Conservation (phyloP, 176 grass and related monocot species). For the Microstegium vimineum region DNA sequence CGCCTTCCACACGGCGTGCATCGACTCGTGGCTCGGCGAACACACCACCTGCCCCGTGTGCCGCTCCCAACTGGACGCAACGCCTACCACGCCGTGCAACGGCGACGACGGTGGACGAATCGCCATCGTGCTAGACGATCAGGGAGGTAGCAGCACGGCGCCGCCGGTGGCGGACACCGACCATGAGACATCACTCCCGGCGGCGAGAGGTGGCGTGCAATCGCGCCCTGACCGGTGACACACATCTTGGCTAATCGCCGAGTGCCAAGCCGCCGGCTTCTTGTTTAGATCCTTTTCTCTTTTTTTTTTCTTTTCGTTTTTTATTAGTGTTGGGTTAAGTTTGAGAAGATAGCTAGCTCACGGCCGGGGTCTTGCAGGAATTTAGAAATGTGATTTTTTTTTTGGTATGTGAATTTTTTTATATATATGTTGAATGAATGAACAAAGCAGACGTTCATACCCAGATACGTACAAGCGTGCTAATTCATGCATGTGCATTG, state of each 20-base stretch:
- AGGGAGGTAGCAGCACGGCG: neutral
- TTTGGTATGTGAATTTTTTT: neutral
- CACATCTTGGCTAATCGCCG: neutral
- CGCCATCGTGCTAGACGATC: neutral
- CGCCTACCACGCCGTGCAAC: neutral
- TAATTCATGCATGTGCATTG: neutral
- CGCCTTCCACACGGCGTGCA: constrained; percentile 55
- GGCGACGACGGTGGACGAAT: neutral
- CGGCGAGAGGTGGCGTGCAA: constrained; percentile 4
- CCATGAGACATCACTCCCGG: neutral
- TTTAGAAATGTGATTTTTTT: neutral
- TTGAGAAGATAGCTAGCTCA: neutral
- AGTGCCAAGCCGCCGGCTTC: neutral
- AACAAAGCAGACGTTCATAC: neutral
- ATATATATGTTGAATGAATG: neutral
- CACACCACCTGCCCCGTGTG: constrained; percentile 61
- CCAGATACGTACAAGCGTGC: neutral
- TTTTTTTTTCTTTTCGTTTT: no score
- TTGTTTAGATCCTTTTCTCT: neutral
- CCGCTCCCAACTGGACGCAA: constrained; percentile 39
- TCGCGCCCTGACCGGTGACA: neutral
- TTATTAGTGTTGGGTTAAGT: neutral
- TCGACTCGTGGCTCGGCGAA: constrained; percentile 56
- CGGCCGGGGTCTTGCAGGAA: neutral
- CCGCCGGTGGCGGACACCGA: neutral